Conservation (phyloP, 2,329 filamentous ascomycete species). For the Colletotrichum gigasporum region DNA sequence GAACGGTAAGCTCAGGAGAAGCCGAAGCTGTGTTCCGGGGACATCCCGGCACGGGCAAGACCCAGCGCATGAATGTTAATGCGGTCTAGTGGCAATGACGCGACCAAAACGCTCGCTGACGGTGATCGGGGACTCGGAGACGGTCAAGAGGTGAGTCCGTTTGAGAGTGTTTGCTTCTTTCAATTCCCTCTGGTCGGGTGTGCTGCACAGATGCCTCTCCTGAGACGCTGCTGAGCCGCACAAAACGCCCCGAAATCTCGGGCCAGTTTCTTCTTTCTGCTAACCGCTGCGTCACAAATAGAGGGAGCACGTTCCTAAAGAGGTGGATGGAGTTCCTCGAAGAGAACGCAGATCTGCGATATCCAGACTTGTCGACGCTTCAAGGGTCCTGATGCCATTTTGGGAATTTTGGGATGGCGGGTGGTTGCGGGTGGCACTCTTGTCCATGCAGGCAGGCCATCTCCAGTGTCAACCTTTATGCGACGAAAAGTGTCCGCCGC, state of each 20-base stretch:
- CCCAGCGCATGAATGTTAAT: slow-evolving; percentile 39
- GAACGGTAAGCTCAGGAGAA: slow-evolving; percentile 73
- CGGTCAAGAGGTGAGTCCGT: slow-evolving; percentile 80
- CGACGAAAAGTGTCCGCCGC: slow-evolving; percentile 1
- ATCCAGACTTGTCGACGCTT: slow-evolving; percentile 72
- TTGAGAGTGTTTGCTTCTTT: slow-evolving; percentile 30
- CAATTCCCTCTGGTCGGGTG: slow-evolving; percentile 13
- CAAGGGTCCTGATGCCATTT: slow-evolving; percentile 24
- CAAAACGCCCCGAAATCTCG: slow-evolving; percentile 11
- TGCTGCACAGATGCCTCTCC: slow-evolving; percentile 8
- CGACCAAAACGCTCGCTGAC: slow-evolving; percentile 90
- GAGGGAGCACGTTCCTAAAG: slow-evolving; percentile 86
- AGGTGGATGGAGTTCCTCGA: slow-evolving; percentile 93
- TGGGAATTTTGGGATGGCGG: slow-evolving; percentile 17
- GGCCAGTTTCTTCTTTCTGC: slow-evolving; percentile 27
- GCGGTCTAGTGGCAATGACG: slow-evolving; percentile 89
- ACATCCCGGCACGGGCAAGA: neutral
- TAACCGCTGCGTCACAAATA: slow-evolving; percentile 47
- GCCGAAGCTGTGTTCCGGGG: slow-evolving; percentile 1
- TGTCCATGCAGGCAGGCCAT: neutral
- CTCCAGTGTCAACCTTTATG: slow-evolving; percentile 21
- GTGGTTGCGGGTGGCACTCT: neutral
- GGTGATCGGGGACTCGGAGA: slow-evolving; percentile 93
- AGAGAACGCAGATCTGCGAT: slow-evolving; percentile 88
- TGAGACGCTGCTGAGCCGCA: slow-evolving; percentile 27